Conservation (phyloP, 2,329 filamentous ascomycete genomes). For the Trichoderma sp. region DNA sequence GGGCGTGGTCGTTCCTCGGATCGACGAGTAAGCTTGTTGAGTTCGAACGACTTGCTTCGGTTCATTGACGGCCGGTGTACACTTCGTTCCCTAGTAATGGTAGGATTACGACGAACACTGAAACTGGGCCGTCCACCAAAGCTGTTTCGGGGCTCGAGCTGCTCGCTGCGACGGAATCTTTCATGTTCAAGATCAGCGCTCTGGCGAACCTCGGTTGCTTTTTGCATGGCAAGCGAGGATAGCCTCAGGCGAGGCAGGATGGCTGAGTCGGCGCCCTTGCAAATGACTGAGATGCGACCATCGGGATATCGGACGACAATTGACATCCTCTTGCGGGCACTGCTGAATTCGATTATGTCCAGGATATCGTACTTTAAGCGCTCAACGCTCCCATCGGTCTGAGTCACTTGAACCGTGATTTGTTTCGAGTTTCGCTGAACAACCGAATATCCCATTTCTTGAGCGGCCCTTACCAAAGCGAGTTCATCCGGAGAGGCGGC, state of each 20-base stretch:
- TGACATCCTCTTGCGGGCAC: slow-evolving; percentile 86
- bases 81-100: slow-evolving; percentile 28
- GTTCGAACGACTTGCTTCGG: slow-evolving; percentile 47
- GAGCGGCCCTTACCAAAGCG: slow-evolving; percentile 78
- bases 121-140: slow-evolving; percentile 54
- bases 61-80: slow-evolving; percentile 31
- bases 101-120: slow-evolving; percentile 46
- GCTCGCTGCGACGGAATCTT: slow-evolving; percentile 53
- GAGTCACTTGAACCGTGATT: slow-evolving; percentile 52
- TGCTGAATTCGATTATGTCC: slow-evolving; percentile 88
- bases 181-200: slow-evolving; percentile 59
- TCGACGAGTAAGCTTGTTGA: slow-evolving; percentile 37
- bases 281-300: slow-evolving; percentile 75
- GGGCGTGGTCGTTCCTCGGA: slow-evolving; percentile 41
- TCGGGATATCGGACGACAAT: slow-evolving; percentile 84
- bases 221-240: slow-evolving; percentile 70
- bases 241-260: slow-evolving; percentile 75
- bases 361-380: slow-evolving; percentile 73
- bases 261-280: slow-evolving; percentile 85
- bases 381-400: slow-evolving; percentile 37
- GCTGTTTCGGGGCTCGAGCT: slow-evolving; percentile 53
- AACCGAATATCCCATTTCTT: slow-evolving; percentile 79
- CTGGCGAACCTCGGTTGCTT: slow-evolving; percentile 63
- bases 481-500: slow-evolving; percentile 88
- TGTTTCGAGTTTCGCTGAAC: slow-evolving; percentile 69